Evolutionary conservation across 768 basidiomycete genomes (phyloP).

Genomic region (Crassisporium funariophilum): DNA sequence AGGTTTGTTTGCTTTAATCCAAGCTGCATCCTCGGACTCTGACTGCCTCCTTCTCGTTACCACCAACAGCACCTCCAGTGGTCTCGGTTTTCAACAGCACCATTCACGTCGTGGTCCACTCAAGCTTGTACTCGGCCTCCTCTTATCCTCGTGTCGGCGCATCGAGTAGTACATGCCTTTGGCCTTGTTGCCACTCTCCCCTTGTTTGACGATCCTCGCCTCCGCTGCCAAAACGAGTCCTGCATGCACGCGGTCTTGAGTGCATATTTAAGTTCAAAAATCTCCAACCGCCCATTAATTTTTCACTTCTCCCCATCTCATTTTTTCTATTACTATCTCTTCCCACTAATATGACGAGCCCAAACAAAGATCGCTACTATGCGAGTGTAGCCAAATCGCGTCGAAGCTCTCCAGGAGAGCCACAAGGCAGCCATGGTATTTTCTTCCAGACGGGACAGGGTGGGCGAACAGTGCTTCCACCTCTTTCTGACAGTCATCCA

Average conservation of each 20-base stretch:
- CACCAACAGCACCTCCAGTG: constrained; percentile 20
- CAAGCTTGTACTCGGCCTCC: constrained; percentile 40
- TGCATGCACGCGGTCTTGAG: constrained; percentile 25
- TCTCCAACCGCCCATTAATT: constrained; percentile 21
- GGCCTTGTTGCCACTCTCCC: constrained; percentile 40
- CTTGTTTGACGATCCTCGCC: constrained; percentile 40
- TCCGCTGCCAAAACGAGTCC: constrained; percentile 16
- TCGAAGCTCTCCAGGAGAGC: constrained; percentile 70
- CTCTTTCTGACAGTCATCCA: constrained; percentile 83
- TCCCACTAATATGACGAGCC: constrained; percentile 67
- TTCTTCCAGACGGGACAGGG: constrained; percentile 83
- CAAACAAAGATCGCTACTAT: constrained; percentile 74
- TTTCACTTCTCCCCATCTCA: constrained; percentile 52
- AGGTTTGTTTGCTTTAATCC: constrained; percentile 35
- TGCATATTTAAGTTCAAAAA: constrained; percentile 46
- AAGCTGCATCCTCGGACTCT: constrained; percentile 22
- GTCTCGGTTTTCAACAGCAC: constrained; percentile 17
- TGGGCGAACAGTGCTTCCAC: constrained; percentile 88
- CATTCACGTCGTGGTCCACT: constrained; percentile 25
- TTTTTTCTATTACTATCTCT: constrained; percentile 62
- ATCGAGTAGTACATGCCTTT: constrained; percentile 48
- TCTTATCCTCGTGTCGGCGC: constrained; percentile 51
- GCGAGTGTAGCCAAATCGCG: constrained; percentile 63
- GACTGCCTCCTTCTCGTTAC: constrained; percentile 23
- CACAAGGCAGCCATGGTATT: constrained; percentile 52